phyloP scores from a whole-genome alignment of 176 grass and related monocot species.

The Saccharum officinarum region DNA sequence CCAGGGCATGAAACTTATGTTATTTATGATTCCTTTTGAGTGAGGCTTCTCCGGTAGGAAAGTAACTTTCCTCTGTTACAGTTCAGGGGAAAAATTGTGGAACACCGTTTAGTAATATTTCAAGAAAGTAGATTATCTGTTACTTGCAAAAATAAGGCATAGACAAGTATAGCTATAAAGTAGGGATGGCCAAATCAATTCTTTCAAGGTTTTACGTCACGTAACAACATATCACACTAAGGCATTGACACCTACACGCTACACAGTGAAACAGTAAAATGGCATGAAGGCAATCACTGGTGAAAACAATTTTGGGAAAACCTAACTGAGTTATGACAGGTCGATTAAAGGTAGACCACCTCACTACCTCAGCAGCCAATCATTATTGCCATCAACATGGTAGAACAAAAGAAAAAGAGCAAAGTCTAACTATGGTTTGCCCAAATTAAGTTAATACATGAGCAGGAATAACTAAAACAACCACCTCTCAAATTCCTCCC shows the following conservation, averaged over 20 bases:
- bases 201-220: slow-evolving; percentile 9
- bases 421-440: not conserved
- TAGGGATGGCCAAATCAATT: not conserved
- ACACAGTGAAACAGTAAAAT: slow-evolving; percentile 4
- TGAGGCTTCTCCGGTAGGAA: slow-evolving; percentile 88
- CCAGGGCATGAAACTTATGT: slow-evolving; percentile 91
- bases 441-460: not conserved
- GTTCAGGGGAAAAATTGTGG: slow-evolving; percentile 4
- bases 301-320: not conserved
- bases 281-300: slow-evolving; percentile 2
- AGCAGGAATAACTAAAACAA: slow-evolving; percentile 29
- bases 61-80: slow-evolving; percentile 70
- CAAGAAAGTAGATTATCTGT: slow-evolving; percentile 1
- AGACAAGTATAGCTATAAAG: not conserved
- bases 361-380: not conserved
- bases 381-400: slow-evolving; percentile 1
- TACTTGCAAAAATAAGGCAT: slow-evolving; percentile 24
- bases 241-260: not conserved
- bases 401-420: slow-evolving; percentile 5
- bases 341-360: not conserved
- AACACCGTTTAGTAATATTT: slow-evolving; percentile 20
- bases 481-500: not conserved
- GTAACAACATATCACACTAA: not conserved
- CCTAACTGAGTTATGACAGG: not conserved
- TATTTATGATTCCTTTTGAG: slow-evolving; percentile 91